Conservation (phyloP, 2,329 filamentous ascomycete species). For the Penicillium sp. region DNA sequence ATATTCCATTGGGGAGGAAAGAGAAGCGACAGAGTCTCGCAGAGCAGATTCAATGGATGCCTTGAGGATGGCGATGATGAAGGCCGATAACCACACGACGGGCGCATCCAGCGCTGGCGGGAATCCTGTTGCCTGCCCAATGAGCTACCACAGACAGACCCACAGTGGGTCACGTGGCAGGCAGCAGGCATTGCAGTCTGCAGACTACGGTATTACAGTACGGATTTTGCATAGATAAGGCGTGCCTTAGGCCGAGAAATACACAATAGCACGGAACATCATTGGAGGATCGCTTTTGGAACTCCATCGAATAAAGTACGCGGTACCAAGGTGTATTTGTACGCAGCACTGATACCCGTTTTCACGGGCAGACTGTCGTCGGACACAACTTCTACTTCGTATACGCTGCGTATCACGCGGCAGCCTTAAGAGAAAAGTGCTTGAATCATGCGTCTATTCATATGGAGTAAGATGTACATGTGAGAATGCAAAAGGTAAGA, state of each 20-base stretch:
- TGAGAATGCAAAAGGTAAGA: not conserved
- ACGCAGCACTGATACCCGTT: too few species aligned
- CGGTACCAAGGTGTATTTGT: too few species aligned
- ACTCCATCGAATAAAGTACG: too few species aligned
- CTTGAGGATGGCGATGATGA: constrained; percentile 20
- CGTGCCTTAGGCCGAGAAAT: not conserved
- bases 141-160: constrained; percentile 19
- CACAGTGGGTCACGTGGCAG: constrained; percentile 28
- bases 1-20: constrained; percentile 11
- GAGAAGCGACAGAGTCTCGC: constrained; percentile 6
- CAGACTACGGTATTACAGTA: constrained; percentile 1
- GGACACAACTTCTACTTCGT: too few species aligned
- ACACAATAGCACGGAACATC: too few species aligned
- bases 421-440: not conserved
- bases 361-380: too few species aligned
- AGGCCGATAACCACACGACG: constrained; percentile 27
- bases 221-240: not conserved
- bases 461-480: not conserved
- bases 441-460: not conserved
- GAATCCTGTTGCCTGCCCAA: constrained; percentile 47
- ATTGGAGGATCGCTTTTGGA: too few species aligned
- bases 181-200: constrained; percentile 25
- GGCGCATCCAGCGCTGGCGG: constrained; percentile 19
- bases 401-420: too few species aligned
- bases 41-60: constrained; percentile 18